Evolutionary conservation across 2,329 filamentous ascomycete species (phyloP), one percentile per base, ranked within the genome.

Genomic region (Dactylonectria macrodidyma): DNA sequence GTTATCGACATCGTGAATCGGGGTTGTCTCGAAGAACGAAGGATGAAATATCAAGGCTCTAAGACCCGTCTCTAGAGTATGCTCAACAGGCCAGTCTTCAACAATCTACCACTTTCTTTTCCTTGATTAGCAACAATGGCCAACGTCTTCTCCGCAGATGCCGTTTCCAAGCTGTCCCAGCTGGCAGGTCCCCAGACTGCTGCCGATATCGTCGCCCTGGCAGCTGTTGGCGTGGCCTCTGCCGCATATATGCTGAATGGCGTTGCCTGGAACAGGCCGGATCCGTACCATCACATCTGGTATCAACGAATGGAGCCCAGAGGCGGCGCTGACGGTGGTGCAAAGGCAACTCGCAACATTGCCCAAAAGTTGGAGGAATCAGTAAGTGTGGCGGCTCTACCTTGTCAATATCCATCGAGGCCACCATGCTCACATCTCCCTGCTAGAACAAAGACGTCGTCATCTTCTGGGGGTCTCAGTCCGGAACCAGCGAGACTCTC

Each of bases 381-480:
- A 41, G 77, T 77, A 71, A 65, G 77, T 66, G 24, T 44, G 9
- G 3, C 7, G 6, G 6, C 30, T 8, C 10, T 11, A 34, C 16
- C 24, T 12, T 8, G 7, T 11, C 10, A 10, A n/a, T 5, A 22
- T 50, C 34, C 8, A 12, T 60, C 2, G 33, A 34, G 0, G 4
- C 33, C 2, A 14, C 10, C 5, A 24, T 46, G 2, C 59, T 70
- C 46, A 74, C 4, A 52, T 4, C 22, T 14, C 10, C 14, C 6
- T 19, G n/a, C 6, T 5, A 74, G 73, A 65, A 66, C 8, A 97
- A 97, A 84, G 97, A 97, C 82, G 95, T 93, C 80, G 91, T 97
- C 70, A 92, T 97, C 74, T 97, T 97, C 86, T 97, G 96, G 80
- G 95, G 95, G 68, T 97, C 95, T 24, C 95, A 97, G 84, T 97